Percentiles rank a stretch among this genome's conserved stretches.
phyloP scores from a whole-genome alignment of 345 rosid genomes.

The Heritiera littoralis region DNA sequence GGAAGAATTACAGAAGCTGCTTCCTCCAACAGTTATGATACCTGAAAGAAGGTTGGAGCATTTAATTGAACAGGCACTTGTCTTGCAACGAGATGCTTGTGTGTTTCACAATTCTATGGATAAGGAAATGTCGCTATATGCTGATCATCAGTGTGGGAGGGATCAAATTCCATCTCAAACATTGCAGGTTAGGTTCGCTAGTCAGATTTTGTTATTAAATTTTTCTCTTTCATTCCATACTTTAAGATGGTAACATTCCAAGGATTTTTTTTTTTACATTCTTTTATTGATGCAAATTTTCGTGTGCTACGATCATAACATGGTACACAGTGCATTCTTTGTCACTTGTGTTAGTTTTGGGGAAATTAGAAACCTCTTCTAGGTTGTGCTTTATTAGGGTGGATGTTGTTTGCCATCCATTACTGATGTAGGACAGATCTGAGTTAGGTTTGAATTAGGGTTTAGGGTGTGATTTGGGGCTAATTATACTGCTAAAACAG shows the following conservation, averaged over 20 bases:
- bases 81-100: slow-evolving; percentile 56
- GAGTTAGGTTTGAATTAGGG: no score
- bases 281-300: not conserved
- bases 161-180: slow-evolving; percentile 61
- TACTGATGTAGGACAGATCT: not conserved
- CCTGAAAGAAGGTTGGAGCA: slow-evolving; percentile 69
- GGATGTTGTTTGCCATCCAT: not conserved
- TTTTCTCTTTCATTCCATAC: slow-evolving; percentile 7
- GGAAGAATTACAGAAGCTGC: slow-evolving; percentile 56
- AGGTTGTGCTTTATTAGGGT: not conserved
- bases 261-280: not conserved
- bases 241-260: not conserved
- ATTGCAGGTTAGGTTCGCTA: slow-evolving; percentile 49
- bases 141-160: slow-evolving; percentile 69
- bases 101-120: slow-evolving; percentile 56
- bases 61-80: slow-evolving; percentile 68
- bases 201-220: not conserved
- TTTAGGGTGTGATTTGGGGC: no score
- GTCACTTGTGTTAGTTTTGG: slow-evolving; percentile 4
- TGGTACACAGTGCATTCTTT: slow-evolving; percentile 11
- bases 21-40: slow-evolving; percentile 54
- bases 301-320: not conserved
- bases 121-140: slow-evolving; percentile 56
- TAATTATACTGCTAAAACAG: no score
- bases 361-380: slow-evolving; percentile 3